phyloP scores from a whole-genome alignment of 75 land plant genomes.

The Selaginella moellendorffii region DNA sequence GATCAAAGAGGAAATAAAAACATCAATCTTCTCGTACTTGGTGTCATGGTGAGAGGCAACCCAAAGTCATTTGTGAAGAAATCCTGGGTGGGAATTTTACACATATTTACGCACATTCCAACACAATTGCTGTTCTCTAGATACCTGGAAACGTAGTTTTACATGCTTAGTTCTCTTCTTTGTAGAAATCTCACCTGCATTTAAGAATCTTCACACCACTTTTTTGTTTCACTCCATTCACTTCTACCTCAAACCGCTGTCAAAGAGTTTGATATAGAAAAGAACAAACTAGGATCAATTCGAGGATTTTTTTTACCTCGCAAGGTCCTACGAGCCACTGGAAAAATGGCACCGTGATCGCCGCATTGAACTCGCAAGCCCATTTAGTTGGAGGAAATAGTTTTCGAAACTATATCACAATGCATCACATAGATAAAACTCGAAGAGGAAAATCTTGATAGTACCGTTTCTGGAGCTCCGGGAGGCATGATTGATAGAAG shows the following conservation, averaged over 20 bases:
- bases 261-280: neutral
- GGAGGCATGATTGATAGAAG: constrained; percentile 91
- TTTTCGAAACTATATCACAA: constrained; percentile 66
- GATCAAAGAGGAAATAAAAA: neutral
- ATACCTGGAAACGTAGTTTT: constrained; percentile 38
- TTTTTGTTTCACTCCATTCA: constrained; percentile 74
- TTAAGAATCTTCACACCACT: constrained; percentile 91
- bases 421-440: neutral
- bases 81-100: constrained; percentile 96
- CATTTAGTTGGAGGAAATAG: constrained; percentile 92
- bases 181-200: constrained; percentile 49
- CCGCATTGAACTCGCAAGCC: constrained; percentile 88
- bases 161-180: neutral
- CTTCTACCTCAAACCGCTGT: constrained; percentile 88
- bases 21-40: constrained; percentile 38
- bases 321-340: constrained; percentile 96
- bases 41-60: constrained; percentile 91
- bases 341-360: constrained; percentile 81
- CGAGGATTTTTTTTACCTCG: no score
- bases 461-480: constrained; percentile 83
- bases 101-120: constrained; percentile 98
- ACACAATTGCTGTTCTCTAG: constrained; percentile 95
- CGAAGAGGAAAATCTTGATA: neutral
- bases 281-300: no score
- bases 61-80: constrained; percentile 99